Percentiles rank a stretch among this genome's conserved stretches.
phyloP scores from a whole-genome alignment of 192 early-diverging fungal genomes.

The Mortierella alpina region DNA sequence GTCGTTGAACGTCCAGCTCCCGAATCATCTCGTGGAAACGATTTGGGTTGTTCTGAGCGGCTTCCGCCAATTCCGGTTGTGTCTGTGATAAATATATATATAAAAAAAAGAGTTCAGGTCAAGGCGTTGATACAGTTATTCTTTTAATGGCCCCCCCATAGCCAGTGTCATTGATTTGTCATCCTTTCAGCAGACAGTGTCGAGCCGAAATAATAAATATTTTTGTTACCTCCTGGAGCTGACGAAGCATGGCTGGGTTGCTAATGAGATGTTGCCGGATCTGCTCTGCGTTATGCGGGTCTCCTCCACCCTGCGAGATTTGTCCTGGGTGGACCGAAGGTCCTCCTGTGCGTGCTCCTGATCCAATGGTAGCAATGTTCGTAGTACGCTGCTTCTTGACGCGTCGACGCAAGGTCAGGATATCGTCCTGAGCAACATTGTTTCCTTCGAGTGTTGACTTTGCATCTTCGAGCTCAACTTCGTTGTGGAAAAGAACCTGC shows the following conservation, averaged over 20 bases:
- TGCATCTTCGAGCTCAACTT: conserved; percentile 65
- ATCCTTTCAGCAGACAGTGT: background rate
- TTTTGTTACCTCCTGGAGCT: conserved; percentile 65
- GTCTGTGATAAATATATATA: conserved; percentile 38
- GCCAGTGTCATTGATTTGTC: background rate
- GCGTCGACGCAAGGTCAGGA: conserved; percentile 70
- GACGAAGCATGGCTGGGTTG: conserved; percentile 65
- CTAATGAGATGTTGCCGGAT: conserved; percentile 74
- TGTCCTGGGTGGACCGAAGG: conserved; percentile 25
- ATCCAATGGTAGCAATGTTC: conserved; percentile 15
- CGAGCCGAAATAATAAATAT: background rate
- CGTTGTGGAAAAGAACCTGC: conserved; percentile 78
- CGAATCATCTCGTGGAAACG: conserved; percentile 71
- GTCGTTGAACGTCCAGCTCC: conserved; percentile 66
- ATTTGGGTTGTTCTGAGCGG: conserved; percentile 72
- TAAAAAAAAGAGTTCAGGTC: conserved; percentile 8
- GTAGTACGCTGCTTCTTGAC: conserved; percentile 40
- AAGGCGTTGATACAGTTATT: background rate
- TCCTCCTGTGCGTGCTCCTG: conserved; percentile 11
- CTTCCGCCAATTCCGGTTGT: conserved; percentile 73
- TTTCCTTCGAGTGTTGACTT: conserved; percentile 73
- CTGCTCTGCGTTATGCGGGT: conserved; percentile 57
- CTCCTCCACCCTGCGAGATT: conserved; percentile 38
- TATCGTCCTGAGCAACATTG: conserved; percentile 78
- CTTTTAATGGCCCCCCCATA: no score